Base-by-base conservation (phyloP, 116 monocot species). In the Cymodocea nodosa region DNA sequence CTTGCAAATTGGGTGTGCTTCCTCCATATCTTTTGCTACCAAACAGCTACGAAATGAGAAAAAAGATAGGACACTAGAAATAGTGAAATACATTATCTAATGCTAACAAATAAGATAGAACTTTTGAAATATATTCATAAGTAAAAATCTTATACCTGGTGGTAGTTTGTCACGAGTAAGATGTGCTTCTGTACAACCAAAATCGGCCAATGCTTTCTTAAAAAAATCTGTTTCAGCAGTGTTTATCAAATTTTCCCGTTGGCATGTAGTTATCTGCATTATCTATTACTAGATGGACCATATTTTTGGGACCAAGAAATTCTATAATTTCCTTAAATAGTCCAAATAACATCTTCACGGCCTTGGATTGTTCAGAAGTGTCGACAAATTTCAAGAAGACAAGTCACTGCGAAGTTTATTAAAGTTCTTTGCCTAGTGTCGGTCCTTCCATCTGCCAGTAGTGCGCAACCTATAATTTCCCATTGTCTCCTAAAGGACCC, bases 351-450 rank as follows among this genome's bases (percentile, higher is more conserved):
- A 51, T 30, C 34, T 66, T 52, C 0, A 16, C 0, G 15, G 17
- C 34, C 48, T 66, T 66, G 25, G 51, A 52, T 14, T 52, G 17
- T 25, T 66, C 14, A 30, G 34, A 66, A 3, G 66, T 52, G 53
- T 66, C 24, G 35, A 66, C 51, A 0, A n/a, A 66, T 52, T 66
- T 66, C 5, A 66, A 30, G 53, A 66, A 66, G 2, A 66, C 25
- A 18, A 13, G 19, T 15, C 53, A 34, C 66, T 0, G 34, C 11
- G 53, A 66, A 52, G 35, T 66, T 66, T 4, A 66, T 66, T 17
- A 66, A 34, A 13, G 66, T 17, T 15, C 66, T 51, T 52, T 52
- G 66, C 3, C 66, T 52, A 49, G 14, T 25, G 51, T 66, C 24
- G 6, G 30, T 66, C 51, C 51, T 34, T 23, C 36, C 62, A 62